Conservation (phyloP, 768 basidiomycete species). For the Suillus bovinus region DNA sequence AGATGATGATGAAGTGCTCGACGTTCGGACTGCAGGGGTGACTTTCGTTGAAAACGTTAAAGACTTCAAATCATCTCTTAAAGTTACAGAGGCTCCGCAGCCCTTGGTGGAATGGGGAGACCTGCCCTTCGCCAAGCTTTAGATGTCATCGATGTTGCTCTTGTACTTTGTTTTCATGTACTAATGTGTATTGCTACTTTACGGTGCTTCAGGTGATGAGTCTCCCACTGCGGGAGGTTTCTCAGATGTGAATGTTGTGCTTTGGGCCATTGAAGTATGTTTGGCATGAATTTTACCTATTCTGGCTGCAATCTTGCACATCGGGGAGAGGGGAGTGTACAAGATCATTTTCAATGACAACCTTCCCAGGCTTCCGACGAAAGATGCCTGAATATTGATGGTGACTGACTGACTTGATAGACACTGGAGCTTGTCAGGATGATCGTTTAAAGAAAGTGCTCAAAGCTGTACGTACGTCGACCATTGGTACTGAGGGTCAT, state of each 20-base stretch:
- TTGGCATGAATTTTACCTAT: background rate
- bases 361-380: too few species aligned
- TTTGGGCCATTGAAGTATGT: background rate
- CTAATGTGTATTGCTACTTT: background rate
- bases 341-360: too few species aligned
- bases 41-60: conserved; percentile 65
- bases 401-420: background rate
- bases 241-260: background rate
- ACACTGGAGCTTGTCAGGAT: background rate
- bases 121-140: conserved; percentile 60
- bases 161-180: background rate
- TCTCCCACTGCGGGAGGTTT: background rate
- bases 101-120: conserved; percentile 78
- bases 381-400: background rate
- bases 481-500: background rate
- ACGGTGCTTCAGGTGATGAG: background rate
- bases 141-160: conserved; percentile 17
- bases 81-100: conserved; percentile 54
- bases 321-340: too few species aligned
- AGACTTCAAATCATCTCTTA: conserved; percentile 63
- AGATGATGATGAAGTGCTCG: conserved; percentile 50
- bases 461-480: background rate
- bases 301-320: too few species aligned
- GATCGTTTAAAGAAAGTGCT: background rate
- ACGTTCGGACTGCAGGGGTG: conserved; percentile 46